Evolutionary conservation across 1,284 basidiomycete species (phyloP), one percentile per base, ranked within the genome.

Genomic region (Coniferiporia weirii): DNA sequence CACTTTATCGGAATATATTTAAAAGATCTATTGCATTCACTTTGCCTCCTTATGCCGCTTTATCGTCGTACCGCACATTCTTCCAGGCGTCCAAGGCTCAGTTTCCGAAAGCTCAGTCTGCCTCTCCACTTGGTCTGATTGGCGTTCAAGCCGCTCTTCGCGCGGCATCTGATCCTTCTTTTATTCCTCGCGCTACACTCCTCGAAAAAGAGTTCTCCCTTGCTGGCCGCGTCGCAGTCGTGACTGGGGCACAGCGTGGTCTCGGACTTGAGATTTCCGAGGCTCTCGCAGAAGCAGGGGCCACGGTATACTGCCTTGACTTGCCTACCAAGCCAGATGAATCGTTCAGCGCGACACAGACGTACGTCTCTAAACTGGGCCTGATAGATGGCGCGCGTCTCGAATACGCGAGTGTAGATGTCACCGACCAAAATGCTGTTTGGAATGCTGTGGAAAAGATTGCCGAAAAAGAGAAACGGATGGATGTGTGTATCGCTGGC

Each of bases 221-320:
- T 48, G 75, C 74, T 17, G 85, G 85, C 66, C 83, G 87, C 20
- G 88, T 90, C 13, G 86, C 82, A 36, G 76, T 93, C 61, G 83
- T 93, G 47, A 89, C 90, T 0, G 90, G 90, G 9, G 91, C 78
- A 2, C 89, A 89, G 66, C 80, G 91, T 52, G 92, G 92, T 1
- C 79, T 94, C 9, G 91, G 92, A 3, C 79, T 94, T 44, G 89
- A 91, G 72, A 87, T 91, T 81, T 89, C 89, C 35, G 76, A 91
- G 58, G 82, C 85, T 3, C 73, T 91, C 43, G 79, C 84, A 40
- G 91, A 94, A 73, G 84, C 84, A 3, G 91, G 90, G 52, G 88
- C 90, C 3, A 82, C 75, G 1, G 83, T 93, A 0, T 89, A 91
- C 70, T 91, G 87, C 66, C 71, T 93, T 36, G 92, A 94, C 70